Evolutionary conservation across 441 rosid genomes (phyloP).

Genomic region (Corymbia citriodora): DNA sequence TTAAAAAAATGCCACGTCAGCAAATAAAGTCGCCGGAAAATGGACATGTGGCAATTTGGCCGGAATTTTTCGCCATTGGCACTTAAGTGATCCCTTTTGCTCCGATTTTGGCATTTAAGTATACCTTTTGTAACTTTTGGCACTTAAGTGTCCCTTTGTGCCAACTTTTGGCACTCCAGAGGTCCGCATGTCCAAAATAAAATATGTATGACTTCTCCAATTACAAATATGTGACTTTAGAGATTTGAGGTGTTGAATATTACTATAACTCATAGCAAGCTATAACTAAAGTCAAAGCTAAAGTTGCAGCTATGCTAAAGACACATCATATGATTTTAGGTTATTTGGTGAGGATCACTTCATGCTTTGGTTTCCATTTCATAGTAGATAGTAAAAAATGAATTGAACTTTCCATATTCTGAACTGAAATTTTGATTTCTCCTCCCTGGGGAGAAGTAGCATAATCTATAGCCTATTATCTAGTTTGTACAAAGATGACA

Average conservation of each 20-base stretch:
- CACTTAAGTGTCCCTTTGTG: too few relatives aligned
- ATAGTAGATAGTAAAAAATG: neutral
- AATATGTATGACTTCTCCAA: neutral
- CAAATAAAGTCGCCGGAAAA: too few relatives aligned
- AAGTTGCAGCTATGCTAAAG: neutral
- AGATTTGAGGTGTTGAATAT: neutral
- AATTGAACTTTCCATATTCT: neutral
- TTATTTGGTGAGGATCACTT: neutral
- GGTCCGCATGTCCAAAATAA: too few relatives aligned
- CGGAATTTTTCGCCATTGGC: too few relatives aligned
- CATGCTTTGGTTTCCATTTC: neutral
- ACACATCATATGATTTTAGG: neutral
- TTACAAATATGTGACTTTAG: neutral
- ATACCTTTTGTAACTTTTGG: too few relatives aligned
- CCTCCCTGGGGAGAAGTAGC: neutral
- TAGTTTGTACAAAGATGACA: slow-evolving; percentile 7
- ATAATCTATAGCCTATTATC: neutral
- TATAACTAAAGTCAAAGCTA: neutral
- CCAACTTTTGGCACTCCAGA: too few relatives aligned
- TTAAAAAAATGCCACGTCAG: too few relatives aligned
- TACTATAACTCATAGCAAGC: neutral
- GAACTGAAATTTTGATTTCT: neutral
- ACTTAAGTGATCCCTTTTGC: too few relatives aligned
- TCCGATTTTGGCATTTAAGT: too few relatives aligned
- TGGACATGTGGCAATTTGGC: too few relatives aligned